Evolutionary conservation across 805 yeast genomes (phyloP), one percentile per base, ranked within the genome.

Genomic region (Metschnikowia orientalis): DNA sequence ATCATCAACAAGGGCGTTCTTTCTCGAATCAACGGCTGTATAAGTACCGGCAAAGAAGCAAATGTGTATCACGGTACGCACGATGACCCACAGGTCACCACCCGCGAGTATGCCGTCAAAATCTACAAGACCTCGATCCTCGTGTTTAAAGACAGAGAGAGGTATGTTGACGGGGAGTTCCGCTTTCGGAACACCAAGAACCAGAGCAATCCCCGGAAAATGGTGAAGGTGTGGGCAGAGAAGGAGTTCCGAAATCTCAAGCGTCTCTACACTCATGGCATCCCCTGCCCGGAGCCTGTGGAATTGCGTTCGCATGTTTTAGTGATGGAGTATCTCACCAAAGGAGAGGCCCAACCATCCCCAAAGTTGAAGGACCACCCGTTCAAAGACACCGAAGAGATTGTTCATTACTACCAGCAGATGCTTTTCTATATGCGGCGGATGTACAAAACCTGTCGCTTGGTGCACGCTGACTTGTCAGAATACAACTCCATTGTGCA

Each of bases 211-310:
- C 97, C 97, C 7, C 72, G 98, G 52, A 90, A 90, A 54, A 90
- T 92, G 97, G 95, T 92, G 42, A 87, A 86, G 57, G 73, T 89
- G 15, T 92, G 99, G 99, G 97, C 98, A 0, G 98, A 92, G 56
- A 92, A 92, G 54, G 99, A 92, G 61, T 90, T 89, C 46, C 65
- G 99, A 35, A 92, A 92, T 54, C 69, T 92, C 57, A 90, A 86
- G 56, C 73, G 99, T 52, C 68, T 92, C 13, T 65, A 82, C 55
- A 54, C 71, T 28, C 72, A 79, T 36, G 95, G 95, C 0, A 82
- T 92, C 21, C 92, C 95, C n/a, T 81, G 87, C 23, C 98, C 99
- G 0, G 83, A 85, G 53, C 98, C 99, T 1, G 59, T 87, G 9
- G 95, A 86, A 45, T 70, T 92, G 36, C 80, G 86, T 49, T 76